Conservation (phyloP, 129 eudicot genomes). For the Lactuca sativa region DNA sequence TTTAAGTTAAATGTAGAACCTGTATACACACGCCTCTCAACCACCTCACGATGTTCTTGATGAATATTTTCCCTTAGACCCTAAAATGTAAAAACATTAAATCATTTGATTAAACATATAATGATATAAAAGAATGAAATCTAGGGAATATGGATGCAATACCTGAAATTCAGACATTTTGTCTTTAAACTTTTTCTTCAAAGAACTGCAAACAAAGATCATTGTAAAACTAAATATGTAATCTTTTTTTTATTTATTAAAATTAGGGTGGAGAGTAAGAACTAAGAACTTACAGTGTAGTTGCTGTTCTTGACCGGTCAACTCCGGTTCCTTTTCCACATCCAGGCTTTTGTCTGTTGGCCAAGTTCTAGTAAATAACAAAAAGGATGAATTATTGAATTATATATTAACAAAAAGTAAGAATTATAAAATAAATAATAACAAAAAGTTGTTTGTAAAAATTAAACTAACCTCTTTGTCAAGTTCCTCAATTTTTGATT, state of each 20-base stretch:
- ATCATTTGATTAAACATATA: no score
- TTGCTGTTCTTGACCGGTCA: constrained; percentile 92
- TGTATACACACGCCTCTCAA: constrained; percentile 94
- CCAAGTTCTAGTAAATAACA: constrained; percentile 51
- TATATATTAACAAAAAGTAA: background rate
- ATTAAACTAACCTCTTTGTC: constrained; percentile 72
- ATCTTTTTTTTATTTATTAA: background rate
- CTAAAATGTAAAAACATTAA: constrained; percentile 33
- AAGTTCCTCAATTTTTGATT: constrained; percentile 87
- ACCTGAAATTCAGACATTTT: constrained; percentile 98
- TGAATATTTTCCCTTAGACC: constrained; percentile 77
- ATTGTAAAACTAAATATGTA: background rate
- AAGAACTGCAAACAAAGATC: constrained; percentile 52
- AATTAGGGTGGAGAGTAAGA: constrained; percentile 7
- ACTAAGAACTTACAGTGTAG: constrained; percentile 64
- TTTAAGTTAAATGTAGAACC: constrained; percentile 41
- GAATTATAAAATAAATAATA: background rate
- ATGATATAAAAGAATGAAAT: background rate
- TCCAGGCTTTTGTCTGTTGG: constrained; percentile 90
- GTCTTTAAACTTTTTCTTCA: constrained; percentile 92
- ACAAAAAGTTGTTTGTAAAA: no score
- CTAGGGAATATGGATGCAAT: constrained; percentile 86
- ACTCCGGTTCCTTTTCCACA: constrained; percentile 99
- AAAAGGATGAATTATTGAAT: background rate
- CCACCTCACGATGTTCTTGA: constrained; percentile 97